Percentiles rank a stretch among this genome's conserved stretches.
Conservation (phyloP, 2,329 filamentous ascomycete genomes). For the Fusarium newnesense region DNA sequence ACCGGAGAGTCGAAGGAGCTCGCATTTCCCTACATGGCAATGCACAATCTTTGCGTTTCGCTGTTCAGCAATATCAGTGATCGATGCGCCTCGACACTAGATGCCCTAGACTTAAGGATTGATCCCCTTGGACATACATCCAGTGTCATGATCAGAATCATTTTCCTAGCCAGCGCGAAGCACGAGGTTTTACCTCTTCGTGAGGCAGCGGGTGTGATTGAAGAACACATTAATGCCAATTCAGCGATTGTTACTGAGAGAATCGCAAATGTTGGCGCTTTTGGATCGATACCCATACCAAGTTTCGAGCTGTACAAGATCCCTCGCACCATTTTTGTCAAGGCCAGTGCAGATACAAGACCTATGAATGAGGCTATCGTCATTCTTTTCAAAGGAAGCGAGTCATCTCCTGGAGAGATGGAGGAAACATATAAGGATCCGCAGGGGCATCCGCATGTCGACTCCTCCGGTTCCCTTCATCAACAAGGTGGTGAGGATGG, state of each 20-base stretch:
- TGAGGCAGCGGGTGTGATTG: background rate
- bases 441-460: too few relatives aligned
- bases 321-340: background rate
- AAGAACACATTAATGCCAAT: fast-evolving
- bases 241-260: background rate
- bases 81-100: background rate
- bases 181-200: background rate
- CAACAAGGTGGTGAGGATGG: too few relatives aligned
- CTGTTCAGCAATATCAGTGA: background rate
- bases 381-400: background rate
- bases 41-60: background rate
- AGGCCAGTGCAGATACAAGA: background rate
- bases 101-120: background rate
- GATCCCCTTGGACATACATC: too few relatives aligned
- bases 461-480: background rate
- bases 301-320: background rate
- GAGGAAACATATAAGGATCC: background rate
- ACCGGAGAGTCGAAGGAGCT: background rate
- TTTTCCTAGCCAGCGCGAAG: background rate
- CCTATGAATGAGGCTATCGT: background rate
- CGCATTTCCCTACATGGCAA: background rate
- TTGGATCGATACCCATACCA: background rate
- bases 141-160: background rate
- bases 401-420: background rate
- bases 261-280: background rate